phyloP scores from a whole-genome alignment of 2,329 filamentous ascomycete genomes.

The Fusarium redolens region DNA sequence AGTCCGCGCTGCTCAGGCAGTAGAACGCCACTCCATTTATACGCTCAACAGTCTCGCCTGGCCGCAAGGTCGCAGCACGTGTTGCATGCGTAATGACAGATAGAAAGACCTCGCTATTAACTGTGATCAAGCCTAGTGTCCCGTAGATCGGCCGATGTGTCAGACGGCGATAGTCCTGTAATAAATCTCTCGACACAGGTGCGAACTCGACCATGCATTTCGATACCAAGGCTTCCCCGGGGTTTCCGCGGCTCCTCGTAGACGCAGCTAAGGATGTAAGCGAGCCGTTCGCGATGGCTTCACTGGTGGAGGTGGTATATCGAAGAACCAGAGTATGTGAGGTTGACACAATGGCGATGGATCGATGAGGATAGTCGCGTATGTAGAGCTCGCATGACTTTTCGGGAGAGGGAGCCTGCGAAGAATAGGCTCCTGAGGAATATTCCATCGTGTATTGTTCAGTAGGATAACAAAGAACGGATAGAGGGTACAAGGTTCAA shows the following conservation, averaged over 20 bases:
- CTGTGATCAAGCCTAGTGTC: slow-evolving; percentile 87
- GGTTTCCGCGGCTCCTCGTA: slow-evolving; percentile 56
- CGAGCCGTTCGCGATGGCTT: slow-evolving; percentile 68
- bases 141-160: slow-evolving; percentile 81
- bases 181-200: slow-evolving; percentile 69
- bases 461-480: slow-evolving; percentile 14
- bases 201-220: slow-evolving; percentile 92
- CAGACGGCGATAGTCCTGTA: slow-evolving; percentile 81
- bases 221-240: slow-evolving; percentile 60
- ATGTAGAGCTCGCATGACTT: slow-evolving; percentile 83
- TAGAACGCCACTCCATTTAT: slow-evolving; percentile 92
- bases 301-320: slow-evolving; percentile 75
- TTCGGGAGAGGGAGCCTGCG: slow-evolving; percentile 62
- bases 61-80: slow-evolving; percentile 83
- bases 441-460: slow-evolving; percentile 60
- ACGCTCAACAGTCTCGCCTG: slow-evolving; percentile 88
- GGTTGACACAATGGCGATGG: slow-evolving; percentile 85
- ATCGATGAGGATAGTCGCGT: slow-evolving; percentile 86
- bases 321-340: slow-evolving; percentile 87
- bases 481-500: slow-evolving; percentile 21
- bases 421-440: slow-evolving; percentile 57
- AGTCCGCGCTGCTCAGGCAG: slow-evolving; percentile 87
- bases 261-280: slow-evolving; percentile 64
- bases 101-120: slow-evolving; percentile 87
- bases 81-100: slow-evolving; percentile 86